Conservation (phyloP, 2,329 filamentous ascomycete species). For the Nakataea oryzae region DNA sequence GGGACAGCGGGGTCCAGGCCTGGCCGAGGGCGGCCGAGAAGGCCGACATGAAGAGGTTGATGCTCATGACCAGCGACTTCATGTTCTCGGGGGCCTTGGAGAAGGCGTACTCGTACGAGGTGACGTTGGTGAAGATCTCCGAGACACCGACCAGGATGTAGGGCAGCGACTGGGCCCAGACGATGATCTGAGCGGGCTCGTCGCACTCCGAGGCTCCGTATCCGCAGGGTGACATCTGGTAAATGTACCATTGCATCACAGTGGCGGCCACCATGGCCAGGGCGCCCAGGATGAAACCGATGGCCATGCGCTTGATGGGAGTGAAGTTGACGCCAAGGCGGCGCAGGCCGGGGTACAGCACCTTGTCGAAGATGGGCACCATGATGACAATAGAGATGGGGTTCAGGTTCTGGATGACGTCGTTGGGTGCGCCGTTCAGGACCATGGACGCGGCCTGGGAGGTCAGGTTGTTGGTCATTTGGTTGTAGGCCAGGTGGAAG, state of each 20-base stretch:
- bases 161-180: slow-evolving; percentile 46
- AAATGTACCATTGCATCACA: slow-evolving; percentile 50
- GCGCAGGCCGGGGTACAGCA: slow-evolving; percentile 59
- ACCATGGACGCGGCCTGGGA: slow-evolving; percentile 56
- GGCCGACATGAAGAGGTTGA: slow-evolving; percentile 59
- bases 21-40: slow-evolving; percentile 59
- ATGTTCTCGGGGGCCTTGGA: slow-evolving; percentile 70
- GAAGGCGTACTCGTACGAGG: slow-evolving; percentile 62
- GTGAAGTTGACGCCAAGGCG: slow-evolving; percentile 54
- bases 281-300: slow-evolving; percentile 56
- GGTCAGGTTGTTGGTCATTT: slow-evolving; percentile 44
- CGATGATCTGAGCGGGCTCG: slow-evolving; percentile 35
- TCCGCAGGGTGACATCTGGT: slow-evolving; percentile 52
- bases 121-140: slow-evolving; percentile 39
- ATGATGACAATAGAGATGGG: slow-evolving; percentile 65
- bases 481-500: slow-evolving; percentile 5
- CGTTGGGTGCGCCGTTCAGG: slow-evolving; percentile 64
- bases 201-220: slow-evolving; percentile 21
- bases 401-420: slow-evolving; percentile 65
- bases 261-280: slow-evolving; percentile 47
- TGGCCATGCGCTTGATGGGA: slow-evolving; percentile 64
- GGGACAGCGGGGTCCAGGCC: slow-evolving; percentile 29
- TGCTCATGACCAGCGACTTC: slow-evolving; percentile 58
- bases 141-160: slow-evolving; percentile 38
- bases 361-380: slow-evolving; percentile 57